These are phyloP conservation scores for Mallotus nudiflorus DNA, from an alignment of 345 rosid genomes.

Conservation along the genomic window DNA sequence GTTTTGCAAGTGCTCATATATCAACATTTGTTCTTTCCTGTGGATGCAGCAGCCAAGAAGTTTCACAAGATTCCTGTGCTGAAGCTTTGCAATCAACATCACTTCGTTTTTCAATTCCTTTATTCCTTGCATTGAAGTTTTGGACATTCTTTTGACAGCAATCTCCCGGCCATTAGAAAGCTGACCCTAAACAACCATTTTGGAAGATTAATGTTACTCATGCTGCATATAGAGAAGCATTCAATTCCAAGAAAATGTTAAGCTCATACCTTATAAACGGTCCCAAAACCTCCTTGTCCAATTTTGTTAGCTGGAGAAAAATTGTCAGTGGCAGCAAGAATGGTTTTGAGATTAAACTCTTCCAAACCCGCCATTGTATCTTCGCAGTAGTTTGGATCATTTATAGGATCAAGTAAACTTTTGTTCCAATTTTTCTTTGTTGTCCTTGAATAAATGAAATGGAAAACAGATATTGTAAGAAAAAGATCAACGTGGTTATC, in stretches of 20 bases:
- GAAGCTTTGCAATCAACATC: slow-evolving; percentile 18
- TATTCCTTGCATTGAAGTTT: slow-evolving; percentile 11
- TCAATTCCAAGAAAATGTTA: too few relatives aligned
- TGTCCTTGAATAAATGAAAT: too few relatives aligned
- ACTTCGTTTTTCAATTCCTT: slow-evolving; percentile 19
- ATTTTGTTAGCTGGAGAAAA: slow-evolving; percentile 28
- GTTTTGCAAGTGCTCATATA: slow-evolving; percentile 74
- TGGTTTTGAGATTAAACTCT: slow-evolving; percentile 1
- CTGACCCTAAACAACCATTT: slow-evolving; percentile 15
- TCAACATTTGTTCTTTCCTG: slow-evolving; percentile 63
- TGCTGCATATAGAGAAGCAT: too few relatives aligned
- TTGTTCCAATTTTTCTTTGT: too few relatives aligned
- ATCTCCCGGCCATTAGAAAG: slow-evolving; percentile 7
- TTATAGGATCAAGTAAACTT: not conserved
- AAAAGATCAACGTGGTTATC: too few relatives aligned
- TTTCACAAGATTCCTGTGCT: slow-evolving; percentile 16
- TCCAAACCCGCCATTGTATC: too few relatives aligned
- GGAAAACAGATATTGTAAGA: too few relatives aligned
- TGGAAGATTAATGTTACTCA: too few relatives aligned
- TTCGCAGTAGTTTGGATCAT: not conserved
- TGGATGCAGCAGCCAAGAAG: slow-evolving; percentile 37
- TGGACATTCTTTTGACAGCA: slow-evolving; percentile 14
- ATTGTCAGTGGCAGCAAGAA: slow-evolving; percentile 31
- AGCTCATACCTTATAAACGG: slow-evolving; percentile 36
- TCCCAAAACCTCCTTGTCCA: slow-evolving; percentile 45